A percentile compares a stretch with the other conserved stretches of the same genome.
Evolutionary conservation across 2,329 filamentous ascomycete species (phyloP).

Genomic region (Neoarthrinium moseri): DNA sequence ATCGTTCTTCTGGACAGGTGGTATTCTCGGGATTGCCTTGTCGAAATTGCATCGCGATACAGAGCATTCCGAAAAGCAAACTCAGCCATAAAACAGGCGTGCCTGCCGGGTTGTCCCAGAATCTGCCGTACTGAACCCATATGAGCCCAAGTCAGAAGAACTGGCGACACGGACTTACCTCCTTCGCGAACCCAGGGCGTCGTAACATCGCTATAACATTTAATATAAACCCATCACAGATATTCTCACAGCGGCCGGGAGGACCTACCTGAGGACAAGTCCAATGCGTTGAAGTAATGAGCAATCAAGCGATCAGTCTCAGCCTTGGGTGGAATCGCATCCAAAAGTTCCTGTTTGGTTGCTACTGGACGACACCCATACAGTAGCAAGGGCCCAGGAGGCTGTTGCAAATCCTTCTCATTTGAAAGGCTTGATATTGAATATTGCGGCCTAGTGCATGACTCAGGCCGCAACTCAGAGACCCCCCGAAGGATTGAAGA

Average conservation of each 20-base stretch:
- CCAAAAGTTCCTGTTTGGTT: constrained; percentile 29
- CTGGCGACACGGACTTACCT: constrained; percentile 16
- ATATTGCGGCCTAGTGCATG: no score
- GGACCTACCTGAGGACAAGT: constrained; percentile 22
- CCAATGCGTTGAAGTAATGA: constrained; percentile 35
- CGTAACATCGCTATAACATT: constrained; percentile 17
- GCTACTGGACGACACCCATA: constrained; percentile 26
- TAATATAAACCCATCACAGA: not conserved
- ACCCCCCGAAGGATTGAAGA: constrained; percentile 2
- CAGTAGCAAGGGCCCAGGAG: constrained; percentile 19
- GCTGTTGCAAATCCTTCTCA: no score
- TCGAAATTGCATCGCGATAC: constrained; percentile 30
- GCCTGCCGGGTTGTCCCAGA: constrained; percentile 37
- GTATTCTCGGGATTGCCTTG: constrained; percentile 18
- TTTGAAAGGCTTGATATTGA: no score
- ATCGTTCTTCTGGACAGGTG: constrained; percentile 19
- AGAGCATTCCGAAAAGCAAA: constrained; percentile 44
- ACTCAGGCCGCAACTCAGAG: not conserved
- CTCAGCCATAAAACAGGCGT: constrained; percentile 44
- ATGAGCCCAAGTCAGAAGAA: not conserved
- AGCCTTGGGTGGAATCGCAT: constrained; percentile 29
- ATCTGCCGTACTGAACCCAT: constrained; percentile 36
- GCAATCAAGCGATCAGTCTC: constrained; percentile 35
- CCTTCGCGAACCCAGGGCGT: constrained; percentile 26
- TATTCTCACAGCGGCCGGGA: not conserved